Evolutionary conservation across 2,329 filamentous ascomycete species (phyloP).

Genomic region (Arthrobotrys sphaeroides): DNA sequence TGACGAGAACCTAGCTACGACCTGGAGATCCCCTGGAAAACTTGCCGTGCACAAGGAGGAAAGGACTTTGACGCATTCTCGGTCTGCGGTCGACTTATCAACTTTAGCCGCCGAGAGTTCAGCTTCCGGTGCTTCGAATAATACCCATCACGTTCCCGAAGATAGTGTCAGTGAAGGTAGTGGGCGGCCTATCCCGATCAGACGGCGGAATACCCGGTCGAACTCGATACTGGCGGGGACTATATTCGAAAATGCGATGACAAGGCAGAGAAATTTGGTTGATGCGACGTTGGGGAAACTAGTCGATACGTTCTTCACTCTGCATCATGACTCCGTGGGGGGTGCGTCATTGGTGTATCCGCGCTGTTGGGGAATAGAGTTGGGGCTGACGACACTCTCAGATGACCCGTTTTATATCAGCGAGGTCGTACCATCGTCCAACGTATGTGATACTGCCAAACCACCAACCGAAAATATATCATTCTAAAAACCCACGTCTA

Average conservation of each 20-base stretch:
- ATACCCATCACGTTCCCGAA: constrained; percentile 10
- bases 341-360: constrained; percentile 59
- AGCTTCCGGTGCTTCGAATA: constrained; percentile 11
- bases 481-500: too few species aligned
- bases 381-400: constrained; percentile 48
- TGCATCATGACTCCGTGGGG: constrained; percentile 67
- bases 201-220: constrained; percentile 43
- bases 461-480: background rate
- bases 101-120: constrained; percentile 32
- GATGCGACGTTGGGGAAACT: constrained; percentile 69
- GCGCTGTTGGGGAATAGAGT: constrained; percentile 14
- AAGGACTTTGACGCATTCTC: constrained; percentile 49
- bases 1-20: constrained; percentile 54
- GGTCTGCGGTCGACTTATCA: constrained; percentile 54
- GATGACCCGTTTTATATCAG: constrained; percentile 72
- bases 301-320: constrained; percentile 72
- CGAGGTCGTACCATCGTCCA: constrained; percentile 69
- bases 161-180: constrained; percentile 39
- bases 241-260: constrained; percentile 63
- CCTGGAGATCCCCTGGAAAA: constrained; percentile 54
- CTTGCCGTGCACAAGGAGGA: constrained; percentile 25
- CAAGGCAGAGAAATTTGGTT: constrained; percentile 69
- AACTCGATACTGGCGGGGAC: constrained; percentile 46
- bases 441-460: constrained; percentile 59
- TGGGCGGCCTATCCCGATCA: constrained; percentile 26